Base-by-base conservation (phyloP, 179 eudicot genomes). In the Nepenthes alata region DNA sequence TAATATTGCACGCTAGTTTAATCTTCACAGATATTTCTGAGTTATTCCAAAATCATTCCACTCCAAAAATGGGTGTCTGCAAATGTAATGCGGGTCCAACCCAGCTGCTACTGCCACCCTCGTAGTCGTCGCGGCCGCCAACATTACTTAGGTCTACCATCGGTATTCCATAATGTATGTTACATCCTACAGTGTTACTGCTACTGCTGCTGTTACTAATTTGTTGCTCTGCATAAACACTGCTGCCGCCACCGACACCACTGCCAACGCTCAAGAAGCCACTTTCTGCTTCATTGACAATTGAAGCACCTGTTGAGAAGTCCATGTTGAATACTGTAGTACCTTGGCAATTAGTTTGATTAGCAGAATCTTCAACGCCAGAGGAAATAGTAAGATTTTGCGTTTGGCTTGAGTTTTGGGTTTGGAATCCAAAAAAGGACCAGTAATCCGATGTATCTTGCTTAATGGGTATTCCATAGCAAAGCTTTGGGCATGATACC, bases 21-120 rank as follows among this genome's bases (percentile, higher is more conserved):
- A 25, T 25, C 0, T 25, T 1, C 25, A 25, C 25, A 0, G 25
- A 25, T 25, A 25, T 25, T 25, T 25, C 25, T 25, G 0, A 25
- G 25, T 25, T 25, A 49, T 59, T 35, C 51, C 37, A 35, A 64
- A 65, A 70, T 84, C 82, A 87, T 67, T 87, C 95, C 74, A 87
- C 72, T 56, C 95, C 91, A 63, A 82, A 85, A 60, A 87, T 87
- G 35, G 95, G 82, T 58, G 83, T 78, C 73, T 82, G 95, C 39
- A 77, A 70, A 58, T 76, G 88, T 70, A 75, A 65, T 35, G 67
- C 57, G 64, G 78, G 84, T 41, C 73, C 47, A 54, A 70, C 75
- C 81, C 84, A 76, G 67, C 67, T 64, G 49, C 37, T 58, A 50
- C 52, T 55, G 41, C 45, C 45, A 41, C 8, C 5, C 45, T 7